Base-by-base conservation (phyloP, 2,329 filamentous ascomycete species). In the Gliomastix tumulicola region DNA sequence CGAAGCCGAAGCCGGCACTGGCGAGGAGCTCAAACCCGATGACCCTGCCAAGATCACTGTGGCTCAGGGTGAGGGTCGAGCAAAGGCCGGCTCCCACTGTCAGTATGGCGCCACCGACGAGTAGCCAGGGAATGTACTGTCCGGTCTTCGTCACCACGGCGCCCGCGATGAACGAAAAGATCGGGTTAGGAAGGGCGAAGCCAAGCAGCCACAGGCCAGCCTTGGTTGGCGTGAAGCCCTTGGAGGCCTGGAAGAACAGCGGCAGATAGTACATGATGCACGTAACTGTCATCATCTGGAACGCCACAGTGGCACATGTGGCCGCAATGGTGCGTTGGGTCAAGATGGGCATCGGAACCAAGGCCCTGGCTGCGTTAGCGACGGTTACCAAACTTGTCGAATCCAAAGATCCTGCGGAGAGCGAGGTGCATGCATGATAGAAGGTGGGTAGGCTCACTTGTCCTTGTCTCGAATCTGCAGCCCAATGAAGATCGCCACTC, bases 111-210 rank as follows among this genome's bases (percentile, higher is more conserved):
- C 53, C 43, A 1, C 53, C 53, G 12, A 46, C 50, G 37, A 65
- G 59, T 44, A 69, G 50, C 34, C 59, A 49, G 1, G 57, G 57
- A 13, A 50, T 51, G 30, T 56, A 56, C 34, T 45, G 40, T 7
- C 58, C 54, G 2, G 55, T 48, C 2, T 34, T 28, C 9, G 23
- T 19, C 41, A 67, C 65, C 40, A 68, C 36, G 3, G 43, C 58
- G 25, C 69, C 69, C 4, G 59, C 51, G n/a, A 60, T 39, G 38
- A 74, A 54, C 16, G 68, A 70, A 39, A 57, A 59, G 31, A 76
- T 15, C 6, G 15, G 19, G 11, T 19, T 30, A n/a, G 23, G 12
- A 4, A 60, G 48, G 25, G 64, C 54, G 12, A 58, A 46, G 6
- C 66, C 57, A 7, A 69, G 43, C 38, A 59, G 62, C n/a, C 53